Percentiles rank a stretch among this genome's conserved stretches.
Conservation (phyloP, 139 green algal species). For the Micractinium sp. region DNA sequence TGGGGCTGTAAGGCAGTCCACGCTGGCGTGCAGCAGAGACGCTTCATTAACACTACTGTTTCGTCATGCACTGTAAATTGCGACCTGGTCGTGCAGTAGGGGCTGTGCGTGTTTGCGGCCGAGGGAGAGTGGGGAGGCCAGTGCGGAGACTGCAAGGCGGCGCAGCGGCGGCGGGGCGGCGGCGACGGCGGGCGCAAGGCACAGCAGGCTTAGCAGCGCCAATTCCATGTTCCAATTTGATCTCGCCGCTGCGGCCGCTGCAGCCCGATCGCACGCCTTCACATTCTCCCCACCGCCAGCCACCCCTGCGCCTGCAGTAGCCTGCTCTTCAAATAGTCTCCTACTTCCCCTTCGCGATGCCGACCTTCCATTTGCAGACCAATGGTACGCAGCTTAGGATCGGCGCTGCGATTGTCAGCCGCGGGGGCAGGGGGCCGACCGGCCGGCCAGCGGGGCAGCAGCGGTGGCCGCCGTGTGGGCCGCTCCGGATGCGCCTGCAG, state of each 20-base stretch:
- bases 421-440: background rate
- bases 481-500: background rate
- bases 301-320: background rate
- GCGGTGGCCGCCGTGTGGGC: too few species aligned
- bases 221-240: too few species aligned
- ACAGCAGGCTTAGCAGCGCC: too few species aligned
- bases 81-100: background rate
- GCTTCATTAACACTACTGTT: background rate
- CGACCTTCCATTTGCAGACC: slow-evolving; percentile 36
- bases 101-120: too few species aligned
- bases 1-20: background rate
- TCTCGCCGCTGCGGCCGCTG: too few species aligned
- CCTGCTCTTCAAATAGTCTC: background rate
- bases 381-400: background rate
- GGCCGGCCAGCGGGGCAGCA: background rate
- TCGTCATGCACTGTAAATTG: background rate
- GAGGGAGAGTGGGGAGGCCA: background rate
- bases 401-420: background rate
- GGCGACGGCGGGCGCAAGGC: background rate
- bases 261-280: too few species aligned
- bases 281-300: too few species aligned
- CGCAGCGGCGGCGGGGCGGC: background rate
- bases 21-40: background rate
- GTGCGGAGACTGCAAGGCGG: background rate
- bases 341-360: background rate